Evolutionary conservation across 345 rosid genomes (phyloP), one percentile per base, ranked within the genome.

Genomic region (Camelina sativa): DNA sequence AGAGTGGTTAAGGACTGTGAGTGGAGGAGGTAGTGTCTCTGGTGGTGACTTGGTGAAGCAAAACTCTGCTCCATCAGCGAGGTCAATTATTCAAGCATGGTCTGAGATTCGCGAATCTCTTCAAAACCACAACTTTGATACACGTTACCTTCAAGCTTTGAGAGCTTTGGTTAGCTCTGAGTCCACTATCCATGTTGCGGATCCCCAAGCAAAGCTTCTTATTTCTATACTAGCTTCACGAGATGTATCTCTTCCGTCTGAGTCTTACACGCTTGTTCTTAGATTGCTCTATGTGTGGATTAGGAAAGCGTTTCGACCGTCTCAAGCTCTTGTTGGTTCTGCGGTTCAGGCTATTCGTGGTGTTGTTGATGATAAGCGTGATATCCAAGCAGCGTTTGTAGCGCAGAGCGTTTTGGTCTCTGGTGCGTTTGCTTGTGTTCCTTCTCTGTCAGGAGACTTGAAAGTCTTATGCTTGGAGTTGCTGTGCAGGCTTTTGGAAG

Each of bases 191-290:
- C 88, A 95, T 64, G 96, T 92, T 38, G 98, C 97, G 0, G 98
- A 95, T 52, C 96, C 97, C 5, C 99, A 92, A 79, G 96, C 97
- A 60, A 95, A 86, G 83, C 92, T 95, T 67, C 85, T 92, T 35
- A 52, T 86, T 35, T 89, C 98, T 46, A 62, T 90, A 75, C 78
- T 92, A 32, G 86, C 88, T 15, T 82, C 88, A 23, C 79, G 6
- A 67, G 78, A 77, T 35, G 76, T 78, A 4, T 55, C 75, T 65
- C 83, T 86, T 75, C 85, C 84, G 52, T 62, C 64, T 8, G 91
- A 95, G 79, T 79, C 93, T n/a, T 77, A 78, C 71, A 85, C 91
- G 47, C 83, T 84, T 68, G 81, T 86, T 65, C 82, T 89, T 30
- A 82, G 90, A 73, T 85, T 89, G 25, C 90, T 95, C 71, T 95